Base-by-base conservation (phyloP, 208 protist species). In the Leishmania lainsoni region DNA sequence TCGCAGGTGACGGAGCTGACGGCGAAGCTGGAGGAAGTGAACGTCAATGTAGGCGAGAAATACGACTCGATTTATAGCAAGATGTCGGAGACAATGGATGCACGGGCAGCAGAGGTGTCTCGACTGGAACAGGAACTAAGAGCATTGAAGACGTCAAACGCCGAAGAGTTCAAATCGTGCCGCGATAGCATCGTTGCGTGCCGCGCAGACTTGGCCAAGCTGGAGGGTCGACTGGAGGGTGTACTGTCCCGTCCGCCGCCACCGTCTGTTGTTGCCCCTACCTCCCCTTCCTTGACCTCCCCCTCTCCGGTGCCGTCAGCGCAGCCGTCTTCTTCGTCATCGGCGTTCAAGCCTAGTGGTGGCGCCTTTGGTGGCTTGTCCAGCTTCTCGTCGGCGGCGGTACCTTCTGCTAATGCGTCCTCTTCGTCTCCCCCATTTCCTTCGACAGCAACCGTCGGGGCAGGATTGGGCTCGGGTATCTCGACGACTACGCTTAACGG, bases 81-180 rank as follows among this genome's bases (percentile, higher is more conserved):
- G 54, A 73, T 81, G 54, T 58, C 78, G 42, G 78, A 82, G 29
- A 39, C 73, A 22, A 58, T 80, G 58, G 22, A 14, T 22, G 49
- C 29, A 20, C 70, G 79, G 3, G 71, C 35, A 22, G 29, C 29
- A n/a, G 74, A 76, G 54, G 56, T 81, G 51, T 69, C 66, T 17
- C 54, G 70, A 35, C 74, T 86, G 17, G 63, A 81, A 65, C 66
- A 65, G 29, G 78, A 83, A 35, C 56, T 86, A 75, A 61, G 59
- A 35, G 59, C 75, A 16, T 26, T 86, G 59, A 69, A 80, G 51
- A 35, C 32, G 45, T 68, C 17, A 5, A 72, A 63, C 49, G 65
- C 81, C 61, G 54, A 54, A 2, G 78, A 80, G 48, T 29, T 80
- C n/a, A 86, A 80, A 76, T 58, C 72, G 35, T 83, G 79, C 72